These are phyloP conservation scores for Boeremia exigua DNA, from an alignment of 2,329 filamentous ascomycete species.

Conservation along the genomic window DNA sequence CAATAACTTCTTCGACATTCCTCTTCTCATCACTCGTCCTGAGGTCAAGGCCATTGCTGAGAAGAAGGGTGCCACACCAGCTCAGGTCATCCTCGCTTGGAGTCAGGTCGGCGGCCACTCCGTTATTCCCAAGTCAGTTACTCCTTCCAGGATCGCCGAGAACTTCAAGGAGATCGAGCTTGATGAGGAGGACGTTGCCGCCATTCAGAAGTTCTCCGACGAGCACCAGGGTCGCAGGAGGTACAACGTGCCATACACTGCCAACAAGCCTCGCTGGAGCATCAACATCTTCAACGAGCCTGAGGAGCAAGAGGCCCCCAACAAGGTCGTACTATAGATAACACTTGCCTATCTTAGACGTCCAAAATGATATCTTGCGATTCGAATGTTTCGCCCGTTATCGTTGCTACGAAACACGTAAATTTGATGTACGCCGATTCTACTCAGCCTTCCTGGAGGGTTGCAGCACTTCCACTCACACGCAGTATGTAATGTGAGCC, in stretches of 20 bases:
- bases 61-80: conserved; percentile 68
- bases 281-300: conserved; percentile 37
- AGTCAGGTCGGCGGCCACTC: conserved; percentile 68
- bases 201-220: conserved; percentile 59
- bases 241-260: conserved; percentile 47
- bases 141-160: conserved; percentile 32
- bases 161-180: conserved; percentile 42
- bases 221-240: conserved; percentile 34
- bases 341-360: not conserved
- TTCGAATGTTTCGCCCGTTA: no score
- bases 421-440: not conserved
- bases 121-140: conserved; percentile 41
- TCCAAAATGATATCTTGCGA: not conserved
- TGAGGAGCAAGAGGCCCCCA: conserved; percentile 39
- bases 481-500: not conserved
- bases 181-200: conserved; percentile 29
- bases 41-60: conserved; percentile 72
- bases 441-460: no score
- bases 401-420: not conserved
- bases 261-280: conserved; percentile 49
- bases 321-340: conserved; percentile 24
- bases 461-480: no score
- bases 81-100: conserved; percentile 86
- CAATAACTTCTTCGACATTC: conserved; percentile 51
- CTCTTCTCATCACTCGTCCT: conserved; percentile 71